A percentile compares a stretch with the other conserved stretches of the same genome.
These are phyloP conservation scores for Daedaleopsis nitida DNA, from an alignment of 768 basidiomycete species.

Conservation along the genomic window DNA sequence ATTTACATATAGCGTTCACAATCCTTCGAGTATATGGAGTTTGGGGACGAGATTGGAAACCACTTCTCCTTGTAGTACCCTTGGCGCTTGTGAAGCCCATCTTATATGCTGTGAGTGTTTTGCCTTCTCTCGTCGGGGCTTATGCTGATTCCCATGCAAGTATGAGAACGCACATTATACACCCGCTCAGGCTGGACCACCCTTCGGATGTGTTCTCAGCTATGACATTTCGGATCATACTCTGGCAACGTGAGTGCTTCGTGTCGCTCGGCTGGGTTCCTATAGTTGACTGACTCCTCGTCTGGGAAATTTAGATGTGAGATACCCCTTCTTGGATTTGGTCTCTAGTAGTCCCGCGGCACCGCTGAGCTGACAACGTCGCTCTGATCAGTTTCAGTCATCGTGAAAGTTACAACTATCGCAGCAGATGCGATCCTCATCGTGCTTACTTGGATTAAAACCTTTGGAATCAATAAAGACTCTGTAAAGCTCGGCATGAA, in stretches of 20 bases:
- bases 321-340: neutral
- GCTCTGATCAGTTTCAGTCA: neutral
- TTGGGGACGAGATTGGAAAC: slow-evolving; percentile 21
- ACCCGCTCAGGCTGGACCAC: slow-evolving; percentile 15
- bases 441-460: slow-evolving; percentile 18
- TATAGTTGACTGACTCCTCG: neutral
- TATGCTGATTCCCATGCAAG: neutral
- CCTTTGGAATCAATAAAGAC: slow-evolving; percentile 6
- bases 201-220: slow-evolving; percentile 14
- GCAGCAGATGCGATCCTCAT: slow-evolving; percentile 11
- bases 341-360: neutral
- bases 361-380: neutral
- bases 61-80: slow-evolving; percentile 9
- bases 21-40: slow-evolving; percentile 20
- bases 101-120: slow-evolving; percentile 13
- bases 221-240: neutral
- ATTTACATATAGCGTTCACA: slow-evolving; percentile 10
- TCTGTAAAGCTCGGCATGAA: neutral
- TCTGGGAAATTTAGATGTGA: neutral
- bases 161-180: slow-evolving; percentile 3
- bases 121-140: neutral
- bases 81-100: slow-evolving; percentile 11
- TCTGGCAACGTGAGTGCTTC: slow-evolving; percentile 2
- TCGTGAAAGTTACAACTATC: slow-evolving; percentile 3
- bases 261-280: neutral